phyloP scores from a whole-genome alignment of 2,329 filamentous ascomycete species.

The Amauroascus niger region DNA sequence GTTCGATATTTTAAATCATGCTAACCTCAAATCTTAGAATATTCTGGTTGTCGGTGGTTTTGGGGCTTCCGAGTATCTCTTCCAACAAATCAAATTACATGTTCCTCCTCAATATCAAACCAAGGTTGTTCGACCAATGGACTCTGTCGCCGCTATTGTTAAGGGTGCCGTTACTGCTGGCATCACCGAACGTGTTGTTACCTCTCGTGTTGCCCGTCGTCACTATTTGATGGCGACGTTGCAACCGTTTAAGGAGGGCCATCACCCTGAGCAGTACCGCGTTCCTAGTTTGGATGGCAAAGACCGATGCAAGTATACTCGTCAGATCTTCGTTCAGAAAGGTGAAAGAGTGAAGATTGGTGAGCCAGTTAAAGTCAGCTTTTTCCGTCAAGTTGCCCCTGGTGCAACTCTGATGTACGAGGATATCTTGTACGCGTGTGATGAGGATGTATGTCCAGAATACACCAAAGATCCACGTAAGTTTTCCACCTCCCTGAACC shows the following conservation, averaged over 20 bases:
- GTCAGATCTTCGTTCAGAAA: slow-evolving; percentile 97
- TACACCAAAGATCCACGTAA: slow-evolving; percentile 99
- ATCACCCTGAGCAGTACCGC: slow-evolving; percentile 95
- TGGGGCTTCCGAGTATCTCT: slow-evolving; percentile 95
- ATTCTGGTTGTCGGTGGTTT: slow-evolving; percentile 97
- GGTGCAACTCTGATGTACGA: slow-evolving; percentile 99
- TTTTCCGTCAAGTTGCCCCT: slow-evolving; percentile 95
- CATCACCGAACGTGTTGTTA: slow-evolving; percentile 94
- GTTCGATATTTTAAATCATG: neutral
- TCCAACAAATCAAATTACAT: slow-evolving; percentile 98
- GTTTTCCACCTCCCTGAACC: slow-evolving; percentile 34
- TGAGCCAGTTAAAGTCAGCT: slow-evolving; percentile 96
- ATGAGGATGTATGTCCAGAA: slow-evolving; percentile 95
- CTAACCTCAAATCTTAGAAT: slow-evolving; percentile 45
- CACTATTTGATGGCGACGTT: slow-evolving; percentile 99
- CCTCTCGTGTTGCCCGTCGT: slow-evolving; percentile 88
- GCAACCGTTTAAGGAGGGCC: slow-evolving; percentile 97
- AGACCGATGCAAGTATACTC: slow-evolving; percentile 95
- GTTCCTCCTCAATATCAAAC: slow-evolving; percentile 96
- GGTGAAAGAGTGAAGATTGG: slow-evolving; percentile 98
- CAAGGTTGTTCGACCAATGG: slow-evolving; percentile 97
- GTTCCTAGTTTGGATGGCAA: slow-evolving; percentile 94
- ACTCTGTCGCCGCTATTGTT: slow-evolving; percentile 95
- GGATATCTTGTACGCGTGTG: slow-evolving; percentile 93
- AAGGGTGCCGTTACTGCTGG: slow-evolving; percentile 96